Evolutionary conservation across 305 asterid species (phyloP), one percentile per base, ranked within the genome.

Genomic region (Fraxinus nigra): DNA sequence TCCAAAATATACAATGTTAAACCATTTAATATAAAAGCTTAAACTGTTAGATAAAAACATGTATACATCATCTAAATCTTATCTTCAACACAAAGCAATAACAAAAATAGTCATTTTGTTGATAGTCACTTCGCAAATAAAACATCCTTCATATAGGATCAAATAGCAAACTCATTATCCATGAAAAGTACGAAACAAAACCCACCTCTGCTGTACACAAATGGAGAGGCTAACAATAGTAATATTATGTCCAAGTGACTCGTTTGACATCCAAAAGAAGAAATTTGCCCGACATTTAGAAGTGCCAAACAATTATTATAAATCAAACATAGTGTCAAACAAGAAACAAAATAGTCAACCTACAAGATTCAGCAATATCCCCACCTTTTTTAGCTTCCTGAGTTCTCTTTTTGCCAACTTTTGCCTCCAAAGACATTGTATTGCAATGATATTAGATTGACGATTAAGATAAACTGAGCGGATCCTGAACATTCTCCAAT

Each of bases 391-490:
- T 85, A 94, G 99, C 91, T 84, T 92, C 88, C 95, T 88, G 82
- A 93, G 81, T 85, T 94, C 97, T 88, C 94, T 88, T 88, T 89
- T 91, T 13, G 99, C 98, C 92, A 94, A 81, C 85, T 96, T 96
- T 81, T 78, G 97, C 92, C 98, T 90, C 99, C 99, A 96, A 84
- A 89, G 90, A 86, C 98, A 93, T 89, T 96, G 99, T 81, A 96
- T 92, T 46, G 97, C 91, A 83, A 96, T 86, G 86, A 94, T 92
- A 61, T 91, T 87, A 78, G 94, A 88, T 82, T 91, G 99, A 40
- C 98, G 97, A 86, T 90, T 88, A 84, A 82, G 90, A 85, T 87
- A 96, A 78, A 92, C 85, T 34, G 90, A 89, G 65, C 94, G 97
- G 83, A 91, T 78, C 90, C 90, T 91, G 91, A 88, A 87, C 97